Evolutionary conservation across 2,329 filamentous ascomycete species (phyloP).

Genomic region (Aspergillus sp.): DNA sequence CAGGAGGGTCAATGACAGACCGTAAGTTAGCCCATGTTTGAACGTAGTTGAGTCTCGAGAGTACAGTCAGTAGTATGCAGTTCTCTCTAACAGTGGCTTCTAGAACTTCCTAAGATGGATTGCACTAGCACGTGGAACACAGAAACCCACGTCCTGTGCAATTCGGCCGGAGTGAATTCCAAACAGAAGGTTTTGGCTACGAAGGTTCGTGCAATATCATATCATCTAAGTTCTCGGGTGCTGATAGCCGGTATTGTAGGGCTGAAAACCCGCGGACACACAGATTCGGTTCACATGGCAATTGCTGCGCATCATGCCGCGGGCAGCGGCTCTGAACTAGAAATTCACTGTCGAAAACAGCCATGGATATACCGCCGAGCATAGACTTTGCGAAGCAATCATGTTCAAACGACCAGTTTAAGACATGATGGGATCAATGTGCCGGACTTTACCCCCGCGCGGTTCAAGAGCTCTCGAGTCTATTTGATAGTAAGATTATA

Average conservation of each 20-base stretch:
- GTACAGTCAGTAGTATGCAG: neutral
- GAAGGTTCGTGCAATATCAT: neutral
- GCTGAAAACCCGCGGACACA: neutral
- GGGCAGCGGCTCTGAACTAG: neutral
- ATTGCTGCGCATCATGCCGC: neutral
- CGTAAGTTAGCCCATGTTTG: neutral
- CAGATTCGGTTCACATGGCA: neutral
- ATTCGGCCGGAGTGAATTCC: neutral
- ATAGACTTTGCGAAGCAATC: neutral
- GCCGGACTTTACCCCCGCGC: neutral
- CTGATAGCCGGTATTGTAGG: constrained; percentile 1
- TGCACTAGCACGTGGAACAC: neutral
- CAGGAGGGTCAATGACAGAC: neutral
- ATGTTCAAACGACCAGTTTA: neutral
- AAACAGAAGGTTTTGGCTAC: neutral
- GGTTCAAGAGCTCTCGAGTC: neutral
- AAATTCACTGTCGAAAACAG: too few relatives aligned
- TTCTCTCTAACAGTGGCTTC: too few relatives aligned
- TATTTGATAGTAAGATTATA: neutral
- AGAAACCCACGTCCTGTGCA: neutral
- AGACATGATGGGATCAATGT: neutral
- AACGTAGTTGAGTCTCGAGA: neutral
- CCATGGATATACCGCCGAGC: neutral
- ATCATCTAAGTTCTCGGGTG: neutral
- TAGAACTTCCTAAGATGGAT: neutral